These are phyloP conservation scores for Trichoderma asperelloides DNA, from an alignment of 495 filamentous ascomycete species.

Conservation along the genomic window DNA sequence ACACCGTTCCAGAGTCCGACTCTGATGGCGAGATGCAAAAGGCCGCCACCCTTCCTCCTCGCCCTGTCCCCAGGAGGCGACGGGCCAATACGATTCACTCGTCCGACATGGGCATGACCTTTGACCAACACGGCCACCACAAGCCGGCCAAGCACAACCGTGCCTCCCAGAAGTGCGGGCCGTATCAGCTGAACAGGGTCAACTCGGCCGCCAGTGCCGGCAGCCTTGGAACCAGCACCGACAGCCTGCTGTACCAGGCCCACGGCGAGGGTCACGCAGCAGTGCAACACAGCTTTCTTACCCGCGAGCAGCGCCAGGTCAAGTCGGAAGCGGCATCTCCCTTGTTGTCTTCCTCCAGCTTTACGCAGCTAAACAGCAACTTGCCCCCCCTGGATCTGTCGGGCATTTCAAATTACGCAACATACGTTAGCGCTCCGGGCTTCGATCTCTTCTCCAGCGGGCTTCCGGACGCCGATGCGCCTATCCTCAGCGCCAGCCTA, in stretches of 20 bases:
- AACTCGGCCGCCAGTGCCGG: constrained; percentile 56
- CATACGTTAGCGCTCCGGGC: constrained; percentile 38
- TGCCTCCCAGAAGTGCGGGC: constrained; percentile 73
- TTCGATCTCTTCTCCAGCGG: constrained; percentile 41
- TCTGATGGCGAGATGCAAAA: constrained; percentile 39
- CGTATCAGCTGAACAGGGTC: constrained; percentile 69
- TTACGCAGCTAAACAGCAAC: constrained; percentile 51
- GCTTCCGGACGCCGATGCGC: constrained; percentile 53
- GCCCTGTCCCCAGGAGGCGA: constrained; percentile 48
- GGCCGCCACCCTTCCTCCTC: constrained; percentile 29
- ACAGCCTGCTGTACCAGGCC: constrained; percentile 49
- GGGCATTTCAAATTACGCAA: constrained; percentile 36
- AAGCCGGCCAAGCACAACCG: constrained; percentile 85
- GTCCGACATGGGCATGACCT: constrained; percentile 72
- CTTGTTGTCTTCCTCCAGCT: constrained; percentile 45
- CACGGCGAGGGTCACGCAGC: constrained; percentile 56
- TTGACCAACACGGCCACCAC: constrained; percentile 90
- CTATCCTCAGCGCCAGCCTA: constrained; percentile 57
- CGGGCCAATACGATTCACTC: constrained; percentile 65
- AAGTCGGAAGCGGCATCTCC: constrained; percentile 70
- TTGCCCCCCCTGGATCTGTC: constrained; percentile 60
- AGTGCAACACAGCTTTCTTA: constrained; percentile 33
- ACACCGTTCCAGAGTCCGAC: constrained; percentile 62
- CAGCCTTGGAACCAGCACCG: constrained; percentile 56
- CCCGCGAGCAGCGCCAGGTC: constrained; percentile 43